These are phyloP conservation scores for Arabidopsis hybrid DNA, from an alignment of 441 rosid species.

Conservation along the genomic window DNA sequence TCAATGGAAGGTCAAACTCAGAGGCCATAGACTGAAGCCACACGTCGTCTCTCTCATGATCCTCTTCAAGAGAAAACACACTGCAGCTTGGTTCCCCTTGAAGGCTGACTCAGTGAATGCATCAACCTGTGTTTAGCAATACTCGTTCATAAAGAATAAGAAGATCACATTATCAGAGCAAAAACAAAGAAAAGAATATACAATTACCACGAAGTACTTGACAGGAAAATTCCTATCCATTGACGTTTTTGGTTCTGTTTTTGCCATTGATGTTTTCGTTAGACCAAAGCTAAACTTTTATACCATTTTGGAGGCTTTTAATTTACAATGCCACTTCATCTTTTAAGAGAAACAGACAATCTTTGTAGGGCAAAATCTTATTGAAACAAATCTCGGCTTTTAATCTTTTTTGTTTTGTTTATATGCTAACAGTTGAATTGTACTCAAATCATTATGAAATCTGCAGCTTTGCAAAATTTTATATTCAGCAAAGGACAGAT, in stretches of 20 bases:
- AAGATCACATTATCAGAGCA: neutral
- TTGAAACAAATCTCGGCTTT: too few species aligned
- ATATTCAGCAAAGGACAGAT: too few species aligned
- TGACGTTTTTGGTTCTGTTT: neutral
- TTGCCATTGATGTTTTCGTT: too few species aligned
- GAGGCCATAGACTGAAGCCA: constrained; percentile 13
- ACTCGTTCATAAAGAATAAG: too few species aligned
- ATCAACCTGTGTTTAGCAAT: neutral
- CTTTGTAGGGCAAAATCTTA: too few species aligned
- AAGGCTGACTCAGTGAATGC: neutral
- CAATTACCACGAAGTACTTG: neutral
- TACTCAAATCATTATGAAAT: neutral
- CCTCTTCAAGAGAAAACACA: neutral
- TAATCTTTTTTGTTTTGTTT: too few species aligned
- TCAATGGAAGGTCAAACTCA: neutral
- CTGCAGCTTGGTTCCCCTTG: neutral
- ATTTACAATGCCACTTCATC: too few species aligned
- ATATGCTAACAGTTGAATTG: too few species aligned
- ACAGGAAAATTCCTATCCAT: neutral
- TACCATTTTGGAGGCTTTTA: too few species aligned
- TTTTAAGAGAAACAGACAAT: too few species aligned
- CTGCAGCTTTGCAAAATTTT: neutral
- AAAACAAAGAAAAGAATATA: neutral
- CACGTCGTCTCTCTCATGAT: neutral
- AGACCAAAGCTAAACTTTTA: neutral